Evolutionary conservation across 441 rosid species (phyloP), one percentile per base, ranked within the genome.

Genomic region (Omphalea diandra): DNA sequence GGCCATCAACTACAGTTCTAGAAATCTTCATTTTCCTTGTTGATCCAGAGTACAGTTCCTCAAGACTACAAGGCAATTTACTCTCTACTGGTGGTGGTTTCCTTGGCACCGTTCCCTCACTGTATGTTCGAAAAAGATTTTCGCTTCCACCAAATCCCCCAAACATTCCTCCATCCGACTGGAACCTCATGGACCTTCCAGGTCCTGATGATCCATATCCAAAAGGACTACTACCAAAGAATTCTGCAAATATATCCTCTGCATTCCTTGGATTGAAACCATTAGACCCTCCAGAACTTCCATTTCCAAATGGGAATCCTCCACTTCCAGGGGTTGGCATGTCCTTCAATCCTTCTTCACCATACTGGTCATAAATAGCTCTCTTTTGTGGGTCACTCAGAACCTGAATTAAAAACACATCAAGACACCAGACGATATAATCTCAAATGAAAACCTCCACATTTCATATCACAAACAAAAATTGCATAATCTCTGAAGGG

Each of bases 1-100:
- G 76, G 41, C 79, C 80, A 56, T 86, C 91, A 68, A 90, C 86
- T 12, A 86, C 82, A 41, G 95, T 83, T 84, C 98, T 85, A 29
- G 98, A 94, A 62, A 94, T 94, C 89, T 91, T 94, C 98, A 94
- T 94, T 72, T 88, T 94, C 82, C 97, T 84, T 1, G 97, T 91
- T 22, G 97, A 91, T 69, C 98, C 97, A 40, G 88, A 33, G 60
- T 86, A 90, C 29, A 94, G 76, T 73, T 94, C 98, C 77, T 85
- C 95, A 24, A 94, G 98, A 72, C 76, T 90, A 83, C 98, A 94
- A 56, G 95, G 91, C 79, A 94, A 76, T 67, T 88, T 91, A 76
- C 88, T 91, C 77, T 94, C 98, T 4, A 94, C 94, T 0, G 97
- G 86, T 4, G 97, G 91, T 41, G 98, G 97, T 76, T 91, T 94